These are phyloP conservation scores for Trametes pubescens DNA, from an alignment of 1,284 basidiomycete species.

Conservation along the genomic window DNA sequence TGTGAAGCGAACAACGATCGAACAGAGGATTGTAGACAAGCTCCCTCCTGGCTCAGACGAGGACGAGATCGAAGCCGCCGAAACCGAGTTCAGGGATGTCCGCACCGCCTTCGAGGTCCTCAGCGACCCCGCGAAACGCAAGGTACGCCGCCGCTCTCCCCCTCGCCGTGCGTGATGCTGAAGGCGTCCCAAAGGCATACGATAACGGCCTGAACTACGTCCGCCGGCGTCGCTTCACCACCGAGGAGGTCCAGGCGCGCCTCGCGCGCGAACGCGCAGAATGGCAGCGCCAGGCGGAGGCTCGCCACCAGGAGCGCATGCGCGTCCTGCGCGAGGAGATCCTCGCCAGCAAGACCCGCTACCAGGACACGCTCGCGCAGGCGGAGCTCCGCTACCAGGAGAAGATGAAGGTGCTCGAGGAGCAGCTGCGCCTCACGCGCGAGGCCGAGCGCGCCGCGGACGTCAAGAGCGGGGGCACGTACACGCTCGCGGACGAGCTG, in stretches of 20 bases:
- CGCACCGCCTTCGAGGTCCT: conserved; percentile 64
- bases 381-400: conserved; percentile 39
- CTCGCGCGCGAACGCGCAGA: conserved; percentile 65
- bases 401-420: conserved; percentile 37
- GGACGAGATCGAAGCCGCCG: conserved; percentile 40
- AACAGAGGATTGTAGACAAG: conserved; percentile 39
- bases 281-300: conserved; percentile 63
- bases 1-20: conserved; percentile 3
- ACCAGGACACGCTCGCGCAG: conserved; percentile 36
- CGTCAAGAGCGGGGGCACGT: conserved; percentile 31
- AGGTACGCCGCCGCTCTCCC: conserved; percentile 49
- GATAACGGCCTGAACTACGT: conserved; percentile 43
- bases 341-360: conserved; percentile 38
- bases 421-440: conserved; percentile 34
- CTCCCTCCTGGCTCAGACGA: conserved; percentile 43
- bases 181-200: conserved; percentile 55
- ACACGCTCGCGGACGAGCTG: conserved; percentile 41
- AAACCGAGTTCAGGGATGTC: conserved; percentile 47
- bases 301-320: conserved; percentile 54
- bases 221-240: conserved; percentile 29
- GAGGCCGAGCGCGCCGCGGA: conserved; percentile 35
- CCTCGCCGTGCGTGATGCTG: neutral
- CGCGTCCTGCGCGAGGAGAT: conserved; percentile 47
- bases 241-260: conserved; percentile 49
- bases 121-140: conserved; percentile 63